Evolutionary conservation across 2,329 filamentous ascomycete genomes (phyloP).

Genomic region (Leptodontidium sp.): DNA sequence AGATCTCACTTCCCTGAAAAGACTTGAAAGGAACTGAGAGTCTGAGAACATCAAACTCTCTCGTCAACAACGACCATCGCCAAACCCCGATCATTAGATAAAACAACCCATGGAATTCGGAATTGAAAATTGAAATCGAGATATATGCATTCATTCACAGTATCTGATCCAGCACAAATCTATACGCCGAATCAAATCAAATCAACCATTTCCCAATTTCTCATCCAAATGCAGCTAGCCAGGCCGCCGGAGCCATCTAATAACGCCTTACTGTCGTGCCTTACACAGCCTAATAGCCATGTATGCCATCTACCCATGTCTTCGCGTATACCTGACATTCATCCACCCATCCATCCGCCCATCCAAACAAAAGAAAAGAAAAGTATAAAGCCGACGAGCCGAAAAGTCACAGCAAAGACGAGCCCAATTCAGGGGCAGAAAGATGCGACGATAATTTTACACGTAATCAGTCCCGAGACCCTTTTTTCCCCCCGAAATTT

Average conservation of each 20-base stretch:
- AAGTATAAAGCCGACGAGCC: no score
- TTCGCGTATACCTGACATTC: not conserved
- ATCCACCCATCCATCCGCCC: no score
- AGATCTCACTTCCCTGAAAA: no score
- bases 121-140: no score
- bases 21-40: no score
- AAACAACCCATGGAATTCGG: no score
- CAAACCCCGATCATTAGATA: no score
- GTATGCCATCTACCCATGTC: not conserved
- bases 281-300: slow-evolving; percentile 13
- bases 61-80: no score
- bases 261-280: slow-evolving; percentile 15
- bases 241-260: slow-evolving; percentile 8
- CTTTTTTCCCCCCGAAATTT: not conserved
- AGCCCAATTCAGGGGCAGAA: not conserved
- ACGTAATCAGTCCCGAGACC: not conserved
- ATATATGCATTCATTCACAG: no score
- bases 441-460: slow-evolving; percentile 6
- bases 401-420: not conserved
- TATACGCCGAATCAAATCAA: not conserved
- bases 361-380: not conserved
- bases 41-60: no score
- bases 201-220: not conserved
- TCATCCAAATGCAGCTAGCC: slow-evolving; percentile 7
- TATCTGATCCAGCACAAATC: not conserved